These are phyloP conservation scores for Leucosporidium scottii DNA, from an alignment of 768 basidiomycete species.

Conservation along the genomic window DNA sequence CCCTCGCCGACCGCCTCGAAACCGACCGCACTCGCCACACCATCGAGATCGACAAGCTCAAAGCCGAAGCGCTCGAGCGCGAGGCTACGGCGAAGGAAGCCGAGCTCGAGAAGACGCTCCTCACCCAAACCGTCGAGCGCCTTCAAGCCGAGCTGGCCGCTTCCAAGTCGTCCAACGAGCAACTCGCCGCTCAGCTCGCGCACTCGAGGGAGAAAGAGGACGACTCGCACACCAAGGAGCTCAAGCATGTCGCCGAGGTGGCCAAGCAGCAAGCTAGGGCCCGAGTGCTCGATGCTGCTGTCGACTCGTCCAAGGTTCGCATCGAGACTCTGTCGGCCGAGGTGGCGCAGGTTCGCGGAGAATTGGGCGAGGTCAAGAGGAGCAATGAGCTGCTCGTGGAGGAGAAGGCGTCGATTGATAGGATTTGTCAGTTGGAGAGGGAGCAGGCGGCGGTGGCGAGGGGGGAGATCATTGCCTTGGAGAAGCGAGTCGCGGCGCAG, in stretches of 20 bases:
- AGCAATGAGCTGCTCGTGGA: neutral
- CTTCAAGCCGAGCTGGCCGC: neutral
- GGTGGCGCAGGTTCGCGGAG: neutral
- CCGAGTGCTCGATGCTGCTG: neutral
- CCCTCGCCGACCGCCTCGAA: constrained; percentile 11
- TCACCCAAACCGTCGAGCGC: neutral
- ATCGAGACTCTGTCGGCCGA: neutral
- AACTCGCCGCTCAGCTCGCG: neutral
- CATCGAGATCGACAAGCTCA: neutral
- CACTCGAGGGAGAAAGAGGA: neutral
- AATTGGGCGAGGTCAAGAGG: neutral
- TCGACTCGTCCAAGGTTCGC: no score
- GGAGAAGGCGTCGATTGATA: neutral
- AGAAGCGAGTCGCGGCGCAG: constrained; percentile 15
- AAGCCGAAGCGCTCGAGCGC: neutral
- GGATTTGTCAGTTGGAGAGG: neutral
- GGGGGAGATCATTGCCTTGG: constrained; percentile 1
- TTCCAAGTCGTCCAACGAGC: neutral
- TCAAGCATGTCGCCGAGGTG: neutral
- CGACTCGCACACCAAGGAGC: neutral
- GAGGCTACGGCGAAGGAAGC: neutral
- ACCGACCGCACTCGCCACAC: neutral
- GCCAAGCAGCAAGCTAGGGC: neutral
- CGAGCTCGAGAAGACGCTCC: neutral
- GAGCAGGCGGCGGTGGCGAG: neutral